Conservation (phyloP, 2,329 filamentous ascomycete species). For the Lachnellula subtilissima region DNA sequence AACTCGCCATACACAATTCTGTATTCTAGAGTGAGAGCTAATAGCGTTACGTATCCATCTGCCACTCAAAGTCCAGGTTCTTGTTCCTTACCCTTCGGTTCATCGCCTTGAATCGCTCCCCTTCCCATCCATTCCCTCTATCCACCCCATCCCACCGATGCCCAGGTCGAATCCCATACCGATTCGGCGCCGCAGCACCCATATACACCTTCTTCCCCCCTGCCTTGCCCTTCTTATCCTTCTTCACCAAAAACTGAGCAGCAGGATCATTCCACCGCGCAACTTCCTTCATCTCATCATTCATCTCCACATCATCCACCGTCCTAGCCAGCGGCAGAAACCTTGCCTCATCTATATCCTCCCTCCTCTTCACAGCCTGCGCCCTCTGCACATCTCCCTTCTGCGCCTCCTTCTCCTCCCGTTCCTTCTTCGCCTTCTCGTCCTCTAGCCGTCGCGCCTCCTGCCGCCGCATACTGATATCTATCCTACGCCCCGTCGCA, state of each 20-base stretch:
- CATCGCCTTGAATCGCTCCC: slow-evolving; percentile 82
- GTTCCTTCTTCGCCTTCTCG: slow-evolving; percentile 60
- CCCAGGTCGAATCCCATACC: slow-evolving; percentile 88
- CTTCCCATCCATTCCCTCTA: slow-evolving; percentile 88
- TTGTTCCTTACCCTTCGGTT: slow-evolving; percentile 73
- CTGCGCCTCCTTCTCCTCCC: slow-evolving; percentile 62
- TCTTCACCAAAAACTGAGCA: slow-evolving; percentile 65
- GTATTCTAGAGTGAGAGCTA: too few species aligned
- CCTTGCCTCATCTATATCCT: slow-evolving; percentile 73
- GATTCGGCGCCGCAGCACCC: slow-evolving; percentile 79
- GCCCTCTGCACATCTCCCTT: slow-evolving; percentile 81
- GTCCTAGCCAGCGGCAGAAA: slow-evolving; percentile 74
- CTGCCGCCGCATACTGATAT: slow-evolving; percentile 83
- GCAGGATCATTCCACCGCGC: slow-evolving; percentile 94
- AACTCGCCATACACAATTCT: too few species aligned
- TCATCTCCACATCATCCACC: slow-evolving; percentile 83
- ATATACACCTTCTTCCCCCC: slow-evolving; percentile 53
- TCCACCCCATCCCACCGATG: slow-evolving; percentile 98
- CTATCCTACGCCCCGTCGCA: slow-evolving; percentile 89
- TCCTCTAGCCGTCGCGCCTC: slow-evolving; percentile 78
- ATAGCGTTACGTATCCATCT: slow-evolving; percentile 74
- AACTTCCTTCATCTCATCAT: slow-evolving; percentile 70
- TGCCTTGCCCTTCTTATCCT: slow-evolving; percentile 20
- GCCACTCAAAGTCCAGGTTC: slow-evolving; percentile 85
- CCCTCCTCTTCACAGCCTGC: slow-evolving; percentile 58